phyloP scores from a whole-genome alignment of 495 filamentous ascomycete genomes.

The Cercophora samala region DNA sequence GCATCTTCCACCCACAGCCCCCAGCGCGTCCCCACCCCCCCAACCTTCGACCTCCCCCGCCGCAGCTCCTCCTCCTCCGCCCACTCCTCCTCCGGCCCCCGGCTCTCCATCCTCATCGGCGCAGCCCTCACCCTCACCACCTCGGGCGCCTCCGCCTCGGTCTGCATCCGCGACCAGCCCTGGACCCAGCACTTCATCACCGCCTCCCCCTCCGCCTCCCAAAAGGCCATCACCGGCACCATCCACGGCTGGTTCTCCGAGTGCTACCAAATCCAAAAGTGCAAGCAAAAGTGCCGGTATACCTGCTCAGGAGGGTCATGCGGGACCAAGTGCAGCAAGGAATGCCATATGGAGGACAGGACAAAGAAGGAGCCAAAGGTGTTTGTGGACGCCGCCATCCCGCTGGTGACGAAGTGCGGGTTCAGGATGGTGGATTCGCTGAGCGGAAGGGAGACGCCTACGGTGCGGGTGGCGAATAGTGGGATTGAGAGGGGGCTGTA shows the following conservation, averaged over 20 bases:
- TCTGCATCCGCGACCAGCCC: constrained; percentile 17
- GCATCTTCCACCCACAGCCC: neutral
- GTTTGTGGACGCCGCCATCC: constrained; percentile 21
- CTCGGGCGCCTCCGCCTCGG: constrained; percentile 15
- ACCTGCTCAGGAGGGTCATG: constrained; percentile 17
- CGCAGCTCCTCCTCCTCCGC: constrained; percentile 7
- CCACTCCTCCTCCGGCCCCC: neutral
- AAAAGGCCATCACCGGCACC: constrained; percentile 21
- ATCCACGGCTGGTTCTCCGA: constrained; percentile 32
- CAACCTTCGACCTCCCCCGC: neutral
- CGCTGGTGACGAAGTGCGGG: constrained; percentile 22
- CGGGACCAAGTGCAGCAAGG: constrained; percentile 15
- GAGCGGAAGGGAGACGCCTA: neutral
- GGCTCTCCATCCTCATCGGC: constrained; percentile 6
- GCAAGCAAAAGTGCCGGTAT: constrained; percentile 16
- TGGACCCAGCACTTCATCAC: constrained; percentile 23
- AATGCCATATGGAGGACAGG: constrained; percentile 14
- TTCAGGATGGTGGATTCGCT: constrained; percentile 20
- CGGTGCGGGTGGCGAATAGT: constrained; percentile 22
- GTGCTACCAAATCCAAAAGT: constrained; percentile 24
- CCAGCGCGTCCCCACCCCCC: neutral
- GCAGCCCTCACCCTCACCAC: constrained; percentile 16
- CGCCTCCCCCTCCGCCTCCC: neutral
- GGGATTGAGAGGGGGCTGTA: constrained; percentile 27
- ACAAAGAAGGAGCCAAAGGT: constrained; percentile 11